Percentiles rank a stretch among this genome's conserved stretches.
Conservation (phyloP, 75 land plant genomes). For the Pinus taeda region DNA sequence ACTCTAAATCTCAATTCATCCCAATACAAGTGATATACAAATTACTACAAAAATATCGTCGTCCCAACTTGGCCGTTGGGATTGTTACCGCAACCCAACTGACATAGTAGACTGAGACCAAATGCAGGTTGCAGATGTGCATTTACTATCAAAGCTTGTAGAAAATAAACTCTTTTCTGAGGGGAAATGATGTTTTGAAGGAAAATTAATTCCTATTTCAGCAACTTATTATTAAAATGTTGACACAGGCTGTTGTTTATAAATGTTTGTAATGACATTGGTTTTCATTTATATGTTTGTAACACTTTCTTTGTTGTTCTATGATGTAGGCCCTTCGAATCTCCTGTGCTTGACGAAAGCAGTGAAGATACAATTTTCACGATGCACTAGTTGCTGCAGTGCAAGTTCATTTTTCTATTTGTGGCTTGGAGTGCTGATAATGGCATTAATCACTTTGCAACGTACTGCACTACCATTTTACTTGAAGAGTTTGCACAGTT, state of each 20-base stretch:
- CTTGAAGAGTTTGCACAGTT: not conserved
- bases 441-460: conserved; percentile 2
- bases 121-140: not conserved
- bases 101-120: too few species aligned
- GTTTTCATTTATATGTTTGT: too few species aligned
- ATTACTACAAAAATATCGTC: too few species aligned
- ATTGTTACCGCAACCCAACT: too few species aligned
- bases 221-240: not conserved
- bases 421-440: not conserved
- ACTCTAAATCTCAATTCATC: too few species aligned
- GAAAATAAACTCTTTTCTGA: not conserved
- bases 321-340: not conserved
- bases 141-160: not conserved
- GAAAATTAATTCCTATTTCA: not conserved
- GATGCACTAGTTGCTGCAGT: not conserved
- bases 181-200: not conserved
- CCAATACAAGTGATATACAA: too few species aligned
- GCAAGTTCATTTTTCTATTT: not conserved
- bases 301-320: conserved; percentile 2
- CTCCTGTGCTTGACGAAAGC: conserved; percentile 3
- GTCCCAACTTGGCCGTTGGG: too few species aligned
- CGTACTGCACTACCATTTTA: not conserved
- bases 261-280: not conserved
- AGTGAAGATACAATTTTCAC: not conserved
- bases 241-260: not conserved